A percentile compares a stretch with the other conserved stretches of the same genome.
These are phyloP conservation scores for Pythium grandisporangium DNA, from an alignment of 352 stramenopile genomes.

Conservation along the genomic window DNA sequence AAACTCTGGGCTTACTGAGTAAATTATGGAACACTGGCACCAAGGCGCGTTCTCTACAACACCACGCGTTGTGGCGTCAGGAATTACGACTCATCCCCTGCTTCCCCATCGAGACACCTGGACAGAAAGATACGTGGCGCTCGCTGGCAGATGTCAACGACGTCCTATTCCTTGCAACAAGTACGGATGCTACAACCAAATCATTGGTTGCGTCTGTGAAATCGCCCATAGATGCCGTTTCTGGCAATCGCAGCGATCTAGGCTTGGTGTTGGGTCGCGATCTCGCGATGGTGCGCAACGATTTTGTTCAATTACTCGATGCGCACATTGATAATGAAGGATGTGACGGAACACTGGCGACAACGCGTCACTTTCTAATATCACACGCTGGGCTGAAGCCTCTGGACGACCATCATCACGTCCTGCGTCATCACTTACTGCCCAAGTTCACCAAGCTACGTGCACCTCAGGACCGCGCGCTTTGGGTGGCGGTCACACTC, in stretches of 20 bases:
- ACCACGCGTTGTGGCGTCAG: slow-evolving; percentile 30
- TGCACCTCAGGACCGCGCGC: background rate
- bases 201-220: too few relatives aligned
- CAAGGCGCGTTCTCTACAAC: too few relatives aligned
- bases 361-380: slow-evolving; percentile 39
- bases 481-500: slow-evolving; percentile 5
- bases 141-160: slow-evolving; percentile 5
- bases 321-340: background rate
- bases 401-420: slow-evolving; percentile 60
- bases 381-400: slow-evolving; percentile 47
- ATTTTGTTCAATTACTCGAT: too few relatives aligned
- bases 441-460: slow-evolving; percentile 19
- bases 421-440: slow-evolving; percentile 55
- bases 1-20: too few relatives aligned
- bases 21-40: too few relatives aligned
- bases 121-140: slow-evolving; percentile 4
- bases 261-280: background rate
- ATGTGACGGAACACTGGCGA: background rate
- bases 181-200: too few relatives aligned
- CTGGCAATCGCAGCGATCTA: background rate
- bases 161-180: slow-evolving; percentile 9
- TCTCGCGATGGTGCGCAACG: background rate
- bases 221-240: too few relatives aligned
- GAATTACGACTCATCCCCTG: slow-evolving; percentile 69
- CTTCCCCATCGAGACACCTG: slow-evolving; percentile 37